Conservation (phyloP, 805 yeast species). For the Saturnispora hagleri region DNA sequence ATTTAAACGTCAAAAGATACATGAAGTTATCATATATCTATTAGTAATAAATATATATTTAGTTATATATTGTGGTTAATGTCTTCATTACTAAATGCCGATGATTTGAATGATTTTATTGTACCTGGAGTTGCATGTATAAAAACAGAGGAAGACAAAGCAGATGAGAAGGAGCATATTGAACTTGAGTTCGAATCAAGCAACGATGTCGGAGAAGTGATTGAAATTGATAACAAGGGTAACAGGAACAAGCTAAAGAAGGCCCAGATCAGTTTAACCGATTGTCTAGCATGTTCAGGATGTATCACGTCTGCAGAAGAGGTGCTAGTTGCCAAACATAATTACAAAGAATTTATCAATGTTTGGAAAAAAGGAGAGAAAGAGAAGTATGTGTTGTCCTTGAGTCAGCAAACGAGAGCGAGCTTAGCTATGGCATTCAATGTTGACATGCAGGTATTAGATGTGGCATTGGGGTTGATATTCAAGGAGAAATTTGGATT, state of each 20-base stretch:
- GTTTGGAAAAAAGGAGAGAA: slow-evolving; percentile 34
- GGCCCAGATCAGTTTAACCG: slow-evolving; percentile 84
- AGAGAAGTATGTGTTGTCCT: slow-evolving; percentile 57
- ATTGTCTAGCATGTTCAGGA: slow-evolving; percentile 94
- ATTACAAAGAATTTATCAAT: slow-evolving; percentile 67
- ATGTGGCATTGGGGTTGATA: slow-evolving; percentile 48
- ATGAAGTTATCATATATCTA: background rate
- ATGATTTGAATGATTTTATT: slow-evolving; percentile 89
- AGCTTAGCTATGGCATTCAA: slow-evolving; percentile 66
- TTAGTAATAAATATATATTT: background rate
- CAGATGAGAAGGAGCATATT: slow-evolving; percentile 2
- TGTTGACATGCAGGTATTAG: slow-evolving; percentile 46
- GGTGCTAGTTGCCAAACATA: slow-evolving; percentile 81
- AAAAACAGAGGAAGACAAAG: slow-evolving; percentile 44
- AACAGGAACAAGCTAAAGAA: slow-evolving; percentile 45
- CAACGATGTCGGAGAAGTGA: slow-evolving; percentile 55
- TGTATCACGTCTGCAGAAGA: slow-evolving; percentile 98
- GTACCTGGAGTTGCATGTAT: slow-evolving; percentile 92
- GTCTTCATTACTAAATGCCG: slow-evolving; percentile 85
- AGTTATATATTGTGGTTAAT: slow-evolving; percentile 27
- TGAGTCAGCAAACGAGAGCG: slow-evolving; percentile 80
- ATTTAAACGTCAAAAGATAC: background rate
- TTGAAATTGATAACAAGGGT: slow-evolving; percentile 33
- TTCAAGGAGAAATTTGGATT: slow-evolving; percentile 59
- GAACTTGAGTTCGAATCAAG: slow-evolving; percentile 45